These are phyloP conservation scores for Macadamia integrifolia DNA, from an alignment of 164 flowering plant species.

Conservation along the genomic window DNA sequence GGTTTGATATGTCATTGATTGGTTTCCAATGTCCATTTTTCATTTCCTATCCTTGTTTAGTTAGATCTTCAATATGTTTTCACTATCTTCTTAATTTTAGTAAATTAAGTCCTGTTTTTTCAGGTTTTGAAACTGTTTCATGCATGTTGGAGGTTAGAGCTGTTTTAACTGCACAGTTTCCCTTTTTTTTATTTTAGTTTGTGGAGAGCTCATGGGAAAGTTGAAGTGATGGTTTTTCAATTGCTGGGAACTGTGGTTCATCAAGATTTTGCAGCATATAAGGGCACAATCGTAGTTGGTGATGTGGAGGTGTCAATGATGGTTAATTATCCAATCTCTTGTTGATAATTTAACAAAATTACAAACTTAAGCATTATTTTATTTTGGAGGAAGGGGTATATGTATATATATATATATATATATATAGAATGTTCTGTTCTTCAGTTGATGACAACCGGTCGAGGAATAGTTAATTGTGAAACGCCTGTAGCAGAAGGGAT, in stretches of 20 bases:
- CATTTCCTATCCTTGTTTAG: too few relatives aligned
- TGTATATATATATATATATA: too few relatives aligned
- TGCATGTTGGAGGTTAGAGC: conserved; percentile 64
- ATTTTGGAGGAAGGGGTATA: background rate
- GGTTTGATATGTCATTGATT: conserved; percentile 29
- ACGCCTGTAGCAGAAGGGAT: conserved; percentile 91
- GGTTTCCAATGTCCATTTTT: too few relatives aligned
- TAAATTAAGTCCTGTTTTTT: background rate
- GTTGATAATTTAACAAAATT: background rate
- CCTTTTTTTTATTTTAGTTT: too few relatives aligned
- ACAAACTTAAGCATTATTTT: background rate
- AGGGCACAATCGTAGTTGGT: conserved; percentile 69
- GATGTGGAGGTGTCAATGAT: conserved; percentile 63
- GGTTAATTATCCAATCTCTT: background rate
- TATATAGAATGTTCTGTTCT: background rate
- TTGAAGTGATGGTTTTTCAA: conserved; percentile 2
- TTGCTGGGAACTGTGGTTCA: background rate
- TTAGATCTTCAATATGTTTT: too few relatives aligned
- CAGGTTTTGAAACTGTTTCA: conserved; percentile 90
- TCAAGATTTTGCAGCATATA: conserved; percentile 40
- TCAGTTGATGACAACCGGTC: conserved; percentile 98
- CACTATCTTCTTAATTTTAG: too few relatives aligned
- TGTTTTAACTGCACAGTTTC: background rate
- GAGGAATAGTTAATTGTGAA: conserved; percentile 87
- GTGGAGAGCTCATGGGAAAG: background rate